phyloP scores from a whole-genome alignment of 345 rosid species.

The Dovyalis caffra region DNA sequence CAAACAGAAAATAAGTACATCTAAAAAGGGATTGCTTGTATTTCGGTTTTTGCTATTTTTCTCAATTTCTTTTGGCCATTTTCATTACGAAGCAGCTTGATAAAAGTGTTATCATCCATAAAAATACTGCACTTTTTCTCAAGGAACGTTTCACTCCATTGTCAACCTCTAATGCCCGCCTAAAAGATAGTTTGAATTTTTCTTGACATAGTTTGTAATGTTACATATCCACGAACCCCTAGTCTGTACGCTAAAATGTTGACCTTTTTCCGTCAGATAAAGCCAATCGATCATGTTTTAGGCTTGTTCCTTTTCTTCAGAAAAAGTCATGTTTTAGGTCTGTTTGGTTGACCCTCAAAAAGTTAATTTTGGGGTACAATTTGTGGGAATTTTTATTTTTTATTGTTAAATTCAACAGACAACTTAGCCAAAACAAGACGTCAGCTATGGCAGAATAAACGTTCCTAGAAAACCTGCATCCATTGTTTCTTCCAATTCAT shows the following conservation, averaged over 20 bases:
- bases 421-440: background rate
- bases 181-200: too few species aligned
- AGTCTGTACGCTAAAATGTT: too few species aligned
- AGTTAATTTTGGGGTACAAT: background rate
- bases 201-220: too few species aligned
- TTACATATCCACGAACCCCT: too few species aligned
- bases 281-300: background rate
- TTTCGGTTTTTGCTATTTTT: too few species aligned
- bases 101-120: background rate
- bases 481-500: background rate
- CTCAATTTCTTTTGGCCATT: background rate
- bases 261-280: background rate
- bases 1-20: too few species aligned
- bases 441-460: too few species aligned
- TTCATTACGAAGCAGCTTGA: background rate
- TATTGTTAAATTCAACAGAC: background rate
- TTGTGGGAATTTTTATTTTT: background rate
- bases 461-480: background rate
- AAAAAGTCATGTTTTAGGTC: background rate
- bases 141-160: too few species aligned
- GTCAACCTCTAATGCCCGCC: too few species aligned
- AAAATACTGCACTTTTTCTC: background rate
- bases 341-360: background rate
- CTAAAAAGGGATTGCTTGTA: too few species aligned
- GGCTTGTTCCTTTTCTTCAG: background rate